A percentile compares a stretch with the other conserved stretches of the same genome.
Conservation (phyloP, 148 eudicot genomes). For the Fagopyrum tataricum region DNA sequence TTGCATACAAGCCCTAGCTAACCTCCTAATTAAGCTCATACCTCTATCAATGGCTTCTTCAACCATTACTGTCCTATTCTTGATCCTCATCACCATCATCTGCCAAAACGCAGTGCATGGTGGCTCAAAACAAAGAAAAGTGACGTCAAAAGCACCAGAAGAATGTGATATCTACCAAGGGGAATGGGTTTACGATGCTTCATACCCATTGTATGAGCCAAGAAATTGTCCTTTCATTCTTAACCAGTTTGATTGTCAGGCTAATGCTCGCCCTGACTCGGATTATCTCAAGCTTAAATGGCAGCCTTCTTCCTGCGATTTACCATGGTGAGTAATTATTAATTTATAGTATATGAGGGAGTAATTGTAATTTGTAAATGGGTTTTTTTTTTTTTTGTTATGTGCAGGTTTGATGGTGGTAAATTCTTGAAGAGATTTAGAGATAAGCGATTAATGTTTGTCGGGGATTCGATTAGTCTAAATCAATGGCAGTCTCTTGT, state of each 20-base stretch:
- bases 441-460: constrained; percentile 42
- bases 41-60: background rate
- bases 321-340: background rate
- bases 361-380: background rate
- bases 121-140: background rate
- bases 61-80: background rate
- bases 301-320: background rate
- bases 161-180: constrained; percentile 32
- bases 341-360: background rate
- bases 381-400: background rate
- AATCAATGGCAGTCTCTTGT: constrained; percentile 52
- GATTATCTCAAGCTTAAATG: background rate
- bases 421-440: background rate
- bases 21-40: background rate
- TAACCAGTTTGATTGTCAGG: background rate
- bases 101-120: background rate
- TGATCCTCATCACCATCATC: background rate
- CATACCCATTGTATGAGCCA: constrained; percentile 30
- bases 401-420: background rate
- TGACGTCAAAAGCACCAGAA: background rate
- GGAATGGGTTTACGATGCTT: constrained; percentile 27
- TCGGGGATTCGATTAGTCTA: constrained; percentile 46
- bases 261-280: background rate
- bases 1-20: no score
- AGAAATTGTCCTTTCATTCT: constrained; percentile 22